Conservation (phyloP, 2,329 filamentous ascomycete species). For the Cladosporium sp. region DNA sequence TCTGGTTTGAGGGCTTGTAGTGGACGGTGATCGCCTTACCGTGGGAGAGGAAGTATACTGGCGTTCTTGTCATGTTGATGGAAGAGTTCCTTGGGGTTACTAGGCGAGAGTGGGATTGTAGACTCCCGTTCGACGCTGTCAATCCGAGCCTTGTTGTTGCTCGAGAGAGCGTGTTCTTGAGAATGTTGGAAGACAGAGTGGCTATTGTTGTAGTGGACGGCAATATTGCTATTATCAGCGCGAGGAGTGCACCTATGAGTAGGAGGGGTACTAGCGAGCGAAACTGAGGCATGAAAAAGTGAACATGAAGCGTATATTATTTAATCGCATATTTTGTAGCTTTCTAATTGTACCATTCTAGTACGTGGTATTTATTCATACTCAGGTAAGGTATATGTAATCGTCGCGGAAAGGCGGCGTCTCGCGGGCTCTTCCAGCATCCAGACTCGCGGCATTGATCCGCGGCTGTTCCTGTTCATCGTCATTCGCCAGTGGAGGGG, state of each 20-base stretch:
- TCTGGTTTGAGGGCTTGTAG: neutral
- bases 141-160: neutral
- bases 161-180: neutral
- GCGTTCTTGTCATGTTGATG: constrained; percentile 33
- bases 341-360: too few species aligned
- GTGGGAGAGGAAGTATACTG: constrained; percentile 49
- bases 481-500: constrained; percentile 1
- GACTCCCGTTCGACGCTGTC: neutral
- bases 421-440: too few species aligned
- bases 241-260: neutral
- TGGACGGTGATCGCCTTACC: too few species aligned
- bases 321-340: too few species aligned
- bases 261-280: neutral
- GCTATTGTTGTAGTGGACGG: neutral
- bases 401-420: too few species aligned
- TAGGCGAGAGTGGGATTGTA: neutral
- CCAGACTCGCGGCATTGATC: neutral
- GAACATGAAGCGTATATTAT: too few species aligned
- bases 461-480: too few species aligned
- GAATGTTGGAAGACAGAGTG: neutral
- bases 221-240: neutral
- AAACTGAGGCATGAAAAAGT: neutral
- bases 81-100: neutral
- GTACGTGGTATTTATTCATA: too few species aligned
- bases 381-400: too few species aligned